phyloP scores from a whole-genome alignment of 495 filamentous ascomycete genomes.

The Eremomyces bilateralis region DNA sequence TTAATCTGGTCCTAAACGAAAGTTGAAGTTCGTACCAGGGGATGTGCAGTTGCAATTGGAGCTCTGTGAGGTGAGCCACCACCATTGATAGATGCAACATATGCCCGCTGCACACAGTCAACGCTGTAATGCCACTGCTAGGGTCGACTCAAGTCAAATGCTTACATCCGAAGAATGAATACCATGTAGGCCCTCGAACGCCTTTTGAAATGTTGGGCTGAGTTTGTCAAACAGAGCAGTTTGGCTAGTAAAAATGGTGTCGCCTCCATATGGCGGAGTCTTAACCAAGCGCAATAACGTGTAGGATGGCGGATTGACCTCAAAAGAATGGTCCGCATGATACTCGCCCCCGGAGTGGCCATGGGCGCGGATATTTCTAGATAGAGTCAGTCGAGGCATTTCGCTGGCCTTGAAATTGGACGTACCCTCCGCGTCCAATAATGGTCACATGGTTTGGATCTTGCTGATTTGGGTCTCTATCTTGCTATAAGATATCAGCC shows the following conservation, averaged over 20 bases:
- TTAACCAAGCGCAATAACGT: constrained; percentile 15
- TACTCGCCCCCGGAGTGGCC: constrained; percentile 12
- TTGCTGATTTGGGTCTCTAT: constrained; percentile 10
- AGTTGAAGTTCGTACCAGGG: constrained; percentile 10
- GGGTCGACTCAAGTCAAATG: background rate
- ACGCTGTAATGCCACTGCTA: background rate
- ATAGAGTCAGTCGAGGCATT: constrained; percentile 2
- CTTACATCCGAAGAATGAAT: constrained; percentile 4
- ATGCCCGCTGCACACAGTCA: constrained; percentile 2
- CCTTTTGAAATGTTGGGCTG: constrained; percentile 6
- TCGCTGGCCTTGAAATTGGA: constrained; percentile 5
- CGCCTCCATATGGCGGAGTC: constrained; percentile 14
- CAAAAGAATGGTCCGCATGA: constrained; percentile 17
- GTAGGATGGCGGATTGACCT: constrained; percentile 15
- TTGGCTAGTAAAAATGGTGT: constrained; percentile 17
- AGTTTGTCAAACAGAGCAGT: constrained; percentile 13
- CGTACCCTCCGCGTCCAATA: constrained; percentile 6
- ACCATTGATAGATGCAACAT: constrained; percentile 7
- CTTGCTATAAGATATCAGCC: constrained; percentile 1
- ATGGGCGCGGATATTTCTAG: constrained; percentile 10
- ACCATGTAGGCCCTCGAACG: constrained; percentile 3
- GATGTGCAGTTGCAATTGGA: constrained; percentile 4
- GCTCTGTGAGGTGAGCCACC: constrained; percentile 4
- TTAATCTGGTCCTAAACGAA: too few species aligned
- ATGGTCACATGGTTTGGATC: constrained; percentile 10